phyloP scores from a whole-genome alignment of 2,329 filamentous ascomycete genomes.

The Achaetomium macrosporum region DNA sequence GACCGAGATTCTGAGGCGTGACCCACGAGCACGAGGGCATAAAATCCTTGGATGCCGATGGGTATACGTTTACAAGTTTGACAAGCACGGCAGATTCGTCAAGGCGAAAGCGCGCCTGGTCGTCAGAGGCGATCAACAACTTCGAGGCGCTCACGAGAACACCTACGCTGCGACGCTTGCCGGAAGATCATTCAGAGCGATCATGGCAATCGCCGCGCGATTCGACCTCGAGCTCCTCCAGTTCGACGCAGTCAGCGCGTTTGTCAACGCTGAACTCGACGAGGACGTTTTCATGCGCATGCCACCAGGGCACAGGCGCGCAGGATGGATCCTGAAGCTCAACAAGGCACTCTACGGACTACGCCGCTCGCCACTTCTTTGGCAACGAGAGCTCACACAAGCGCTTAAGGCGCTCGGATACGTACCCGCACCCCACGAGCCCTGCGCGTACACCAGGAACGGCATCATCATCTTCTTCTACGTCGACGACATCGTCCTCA shows the following conservation, averaged over 20 bases:
- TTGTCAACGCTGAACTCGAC: slow-evolving; percentile 16
- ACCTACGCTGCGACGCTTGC: no score
- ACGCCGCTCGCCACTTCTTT: slow-evolving; percentile 14
- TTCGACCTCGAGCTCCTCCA: slow-evolving; percentile 20
- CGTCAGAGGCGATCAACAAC: no score
- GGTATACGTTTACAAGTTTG: no score
- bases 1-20: no score
- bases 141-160: no score
- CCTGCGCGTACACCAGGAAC: neutral
- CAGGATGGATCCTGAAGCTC: neutral
- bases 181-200: no score
- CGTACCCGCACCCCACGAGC: slow-evolving; percentile 6
- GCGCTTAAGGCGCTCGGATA: slow-evolving; percentile 4
- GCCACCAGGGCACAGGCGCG: slow-evolving; percentile 7
- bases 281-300: slow-evolving; percentile 12
- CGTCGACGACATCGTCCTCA: slow-evolving; percentile 17
- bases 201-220: slow-evolving; percentile 15
- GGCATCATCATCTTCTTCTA: slow-evolving; percentile 18
- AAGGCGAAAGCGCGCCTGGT: no score
- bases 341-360: slow-evolving; percentile 21
- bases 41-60: no score
- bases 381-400: slow-evolving; percentile 14
- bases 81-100: no score
- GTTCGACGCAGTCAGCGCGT: slow-evolving; percentile 20
- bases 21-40: no score